Evolutionary conservation across 176 grass and related monocot species (phyloP).

Genomic region (Alopecurus myosuroides): DNA sequence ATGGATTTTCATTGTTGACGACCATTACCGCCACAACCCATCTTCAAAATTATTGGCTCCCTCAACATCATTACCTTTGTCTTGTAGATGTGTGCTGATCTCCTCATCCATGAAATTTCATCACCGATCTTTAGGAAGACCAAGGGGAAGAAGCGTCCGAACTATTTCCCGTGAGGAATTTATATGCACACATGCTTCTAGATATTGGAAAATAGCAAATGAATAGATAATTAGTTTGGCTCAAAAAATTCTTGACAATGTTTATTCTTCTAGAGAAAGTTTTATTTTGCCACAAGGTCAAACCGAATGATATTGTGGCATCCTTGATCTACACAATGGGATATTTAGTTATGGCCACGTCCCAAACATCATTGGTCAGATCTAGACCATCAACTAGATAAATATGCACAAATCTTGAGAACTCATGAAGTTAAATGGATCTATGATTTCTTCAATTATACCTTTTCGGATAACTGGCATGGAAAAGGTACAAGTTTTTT

Average conservation of each 20-base stretch:
- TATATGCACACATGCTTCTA: not conserved
- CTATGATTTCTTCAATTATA: not conserved
- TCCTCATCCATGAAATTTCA: not conserved
- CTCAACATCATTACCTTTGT: not conserved
- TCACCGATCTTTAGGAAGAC: not conserved
- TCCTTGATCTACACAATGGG: not conserved
- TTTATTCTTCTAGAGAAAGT: not conserved
- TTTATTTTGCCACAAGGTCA: not conserved
- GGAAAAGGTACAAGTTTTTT: not conserved
- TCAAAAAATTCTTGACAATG: not conserved
- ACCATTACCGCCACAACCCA: not conserved
- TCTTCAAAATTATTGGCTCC: not conserved
- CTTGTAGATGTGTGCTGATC: not conserved
- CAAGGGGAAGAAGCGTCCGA: not conserved
- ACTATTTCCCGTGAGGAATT: no score
- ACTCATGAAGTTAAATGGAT: not conserved
- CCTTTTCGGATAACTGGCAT: not conserved
- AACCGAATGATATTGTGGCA: not conserved
- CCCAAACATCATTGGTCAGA: not conserved
- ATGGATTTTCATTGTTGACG: not conserved
- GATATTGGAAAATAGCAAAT: not conserved
- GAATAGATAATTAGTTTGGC: not conserved
- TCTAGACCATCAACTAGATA: not conserved
- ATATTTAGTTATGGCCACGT: not conserved
- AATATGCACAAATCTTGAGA: not conserved